Conservation (phyloP, 352 stramenopile species). For the Phytophthora palmivora region DNA sequence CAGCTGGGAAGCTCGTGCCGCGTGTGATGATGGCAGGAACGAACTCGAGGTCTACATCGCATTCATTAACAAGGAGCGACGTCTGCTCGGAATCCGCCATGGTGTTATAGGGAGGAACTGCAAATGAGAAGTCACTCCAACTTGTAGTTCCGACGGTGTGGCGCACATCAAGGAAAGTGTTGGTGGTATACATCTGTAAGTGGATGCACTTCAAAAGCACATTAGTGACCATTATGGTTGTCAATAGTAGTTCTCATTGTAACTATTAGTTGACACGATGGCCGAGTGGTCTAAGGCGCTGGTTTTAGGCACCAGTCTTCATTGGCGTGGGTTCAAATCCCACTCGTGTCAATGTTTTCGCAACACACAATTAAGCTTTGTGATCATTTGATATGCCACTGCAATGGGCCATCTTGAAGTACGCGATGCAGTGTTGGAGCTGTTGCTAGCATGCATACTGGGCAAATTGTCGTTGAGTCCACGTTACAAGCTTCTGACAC, state of each 20-base stretch:
- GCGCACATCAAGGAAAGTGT: neutral
- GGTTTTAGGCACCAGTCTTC: constrained; percentile 14
- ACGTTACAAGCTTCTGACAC: too few species aligned
- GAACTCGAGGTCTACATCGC: constrained; percentile 28
- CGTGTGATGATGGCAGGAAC: constrained; percentile 53
- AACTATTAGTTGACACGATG: constrained; percentile 22
- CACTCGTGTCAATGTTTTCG: constrained; percentile 15
- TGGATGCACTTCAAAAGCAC: neutral
- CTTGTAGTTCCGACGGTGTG: constrained; percentile 7
- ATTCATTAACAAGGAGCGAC: constrained; percentile 23
- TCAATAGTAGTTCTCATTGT: too few species aligned
- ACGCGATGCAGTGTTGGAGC: too few species aligned
- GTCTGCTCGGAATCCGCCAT: constrained; percentile 27
- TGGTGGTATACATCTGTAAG: neutral
- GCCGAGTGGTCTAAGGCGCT: constrained; percentile 13
- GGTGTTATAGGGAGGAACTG: neutral
- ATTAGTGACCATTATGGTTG: neutral
- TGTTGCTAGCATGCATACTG: too few species aligned
- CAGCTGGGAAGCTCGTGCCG: constrained; percentile 56
- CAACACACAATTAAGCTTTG: neutral
- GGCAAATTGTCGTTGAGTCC: too few species aligned
- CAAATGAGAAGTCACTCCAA: constrained; percentile 2
- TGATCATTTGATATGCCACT: neutral
- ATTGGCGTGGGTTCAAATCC: constrained; percentile 22
- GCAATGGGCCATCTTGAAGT: too few species aligned